Evolutionary conservation across 805 yeast genomes (phyloP).

Genomic region (Candida xiaguanensis): DNA sequence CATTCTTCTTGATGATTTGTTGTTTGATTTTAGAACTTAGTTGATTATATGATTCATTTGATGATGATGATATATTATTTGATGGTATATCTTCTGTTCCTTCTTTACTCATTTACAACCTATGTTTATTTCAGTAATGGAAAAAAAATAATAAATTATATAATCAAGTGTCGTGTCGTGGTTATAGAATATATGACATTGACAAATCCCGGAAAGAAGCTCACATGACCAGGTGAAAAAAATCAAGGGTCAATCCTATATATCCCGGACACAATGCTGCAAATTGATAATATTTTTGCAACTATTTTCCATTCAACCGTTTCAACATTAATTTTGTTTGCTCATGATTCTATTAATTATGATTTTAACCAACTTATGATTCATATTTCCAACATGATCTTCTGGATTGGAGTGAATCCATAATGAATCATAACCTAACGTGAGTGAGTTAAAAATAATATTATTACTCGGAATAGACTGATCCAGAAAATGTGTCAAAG

Average conservation of each 20-base stretch:
- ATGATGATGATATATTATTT: no score
- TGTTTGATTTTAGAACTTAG: slow-evolving; percentile 64
- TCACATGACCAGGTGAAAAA: slow-evolving; percentile 1
- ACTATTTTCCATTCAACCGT: slow-evolving; percentile 1
- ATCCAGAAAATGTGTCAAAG: not conserved
- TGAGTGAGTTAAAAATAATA: not conserved
- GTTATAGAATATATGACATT: not conserved
- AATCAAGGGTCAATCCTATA: not conserved
- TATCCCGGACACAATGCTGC: slow-evolving; percentile 1
- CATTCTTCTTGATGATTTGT: slow-evolving; percentile 57
- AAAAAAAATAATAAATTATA: not conserved
- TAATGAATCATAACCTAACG: not conserved
- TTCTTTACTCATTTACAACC: slow-evolving; percentile 3
- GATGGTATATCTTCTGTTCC: not conserved
- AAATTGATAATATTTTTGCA: not conserved
- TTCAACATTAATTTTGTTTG: not conserved
- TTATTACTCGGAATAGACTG: slow-evolving; percentile 1
- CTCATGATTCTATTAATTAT: not conserved
- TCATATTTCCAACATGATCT: no score
- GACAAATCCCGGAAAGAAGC: not conserved
- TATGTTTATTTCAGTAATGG: not conserved
- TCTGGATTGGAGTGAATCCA: no score
- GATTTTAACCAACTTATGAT: no score
- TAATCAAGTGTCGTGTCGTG: slow-evolving; percentile 1
- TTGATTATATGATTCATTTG: slow-evolving; percentile 54